Base-by-base conservation (phyloP, 371 early-diverging fungal species). In the Mortierella sp. region DNA sequence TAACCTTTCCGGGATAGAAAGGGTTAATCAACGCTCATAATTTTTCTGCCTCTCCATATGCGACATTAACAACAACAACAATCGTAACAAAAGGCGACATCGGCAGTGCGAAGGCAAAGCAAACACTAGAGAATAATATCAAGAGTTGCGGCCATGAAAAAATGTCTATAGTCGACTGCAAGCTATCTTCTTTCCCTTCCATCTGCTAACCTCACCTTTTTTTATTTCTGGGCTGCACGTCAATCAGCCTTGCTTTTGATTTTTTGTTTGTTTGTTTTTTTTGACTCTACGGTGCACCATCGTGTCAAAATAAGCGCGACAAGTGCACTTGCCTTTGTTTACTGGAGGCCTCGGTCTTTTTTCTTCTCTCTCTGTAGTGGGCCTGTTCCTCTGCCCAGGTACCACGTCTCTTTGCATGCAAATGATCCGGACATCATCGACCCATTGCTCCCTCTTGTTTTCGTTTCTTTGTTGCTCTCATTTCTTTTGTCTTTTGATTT, bases 1-100 rank as follows among this genome's bases (percentile, higher is more conserved):
- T 84, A 28, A 80, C 78, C 65, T 81, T 79, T 63, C 75, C 76
- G 57, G 78, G 81, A 13, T 81, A 80, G 47, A 73, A 76, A 72
- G 75, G 72, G 14, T 21, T 77, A 31, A 74, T 77, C 21, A 70
- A 70, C 19, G 74, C 80, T 9, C 42, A 3, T 38, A 38, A 38
- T 38, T 38, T 38, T 38, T 38, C 28, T 75, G 72, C 38, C 57
- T 11, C 74, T 78, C 65, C 77, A 80, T 72, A 42, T 11, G 16
- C 50, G 16, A 50, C 50, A 50, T 14, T 0, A 34, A 24, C 42
- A 63, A 75, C 31, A 45, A n/a, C 38, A 70, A 47, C 28, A 26
- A 38, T 5, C 3, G 5, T 5, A 50, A 13, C 50, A 50, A 16
- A 14, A 16, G 16, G 16, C 50, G 50, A 0, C 50, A 50, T 71